Conservation (phyloP, 495 filamentous ascomycete genomes). For the Collariella sp. region DNA sequence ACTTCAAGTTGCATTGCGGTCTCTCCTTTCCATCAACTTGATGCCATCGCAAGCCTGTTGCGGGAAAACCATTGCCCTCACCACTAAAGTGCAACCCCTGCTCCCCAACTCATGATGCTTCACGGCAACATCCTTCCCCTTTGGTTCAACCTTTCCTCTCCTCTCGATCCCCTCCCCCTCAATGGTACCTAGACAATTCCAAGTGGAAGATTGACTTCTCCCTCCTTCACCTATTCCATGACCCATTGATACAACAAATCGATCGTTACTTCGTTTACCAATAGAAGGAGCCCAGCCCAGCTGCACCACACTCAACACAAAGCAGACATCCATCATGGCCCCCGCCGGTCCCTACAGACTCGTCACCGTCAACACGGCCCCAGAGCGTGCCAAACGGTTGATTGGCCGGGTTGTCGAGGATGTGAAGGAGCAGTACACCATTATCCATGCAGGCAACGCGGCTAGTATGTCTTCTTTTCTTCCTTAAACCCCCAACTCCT, state of each 20-base stretch:
- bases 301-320: neutral
- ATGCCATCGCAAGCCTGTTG: neutral
- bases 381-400: slow-evolving; percentile 53
- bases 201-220: too few species aligned
- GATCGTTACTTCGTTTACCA: neutral
- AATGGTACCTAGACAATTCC: too few species aligned
- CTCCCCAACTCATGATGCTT: neutral
- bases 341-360: slow-evolving; percentile 50
- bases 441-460: slow-evolving; percentile 52
- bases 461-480: slow-evolving; percentile 35
- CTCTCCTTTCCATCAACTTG: neutral
- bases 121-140: neutral
- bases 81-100: neutral
- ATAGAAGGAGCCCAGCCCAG: neutral
- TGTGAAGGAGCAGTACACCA: slow-evolving; percentile 51
- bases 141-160: too few species aligned
- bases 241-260: too few species aligned
- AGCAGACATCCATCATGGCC: neutral
- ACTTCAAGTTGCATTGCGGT: too few species aligned
- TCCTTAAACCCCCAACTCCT: neutral
- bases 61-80: slow-evolving; percentile 10
- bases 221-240: too few species aligned
- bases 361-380: slow-evolving; percentile 61
- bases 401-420: slow-evolving; percentile 51
- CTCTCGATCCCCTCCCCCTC: too few species aligned